phyloP scores from a whole-genome alignment of 2,329 filamentous ascomycete genomes.

The Cladorrhinum sp. region DNA sequence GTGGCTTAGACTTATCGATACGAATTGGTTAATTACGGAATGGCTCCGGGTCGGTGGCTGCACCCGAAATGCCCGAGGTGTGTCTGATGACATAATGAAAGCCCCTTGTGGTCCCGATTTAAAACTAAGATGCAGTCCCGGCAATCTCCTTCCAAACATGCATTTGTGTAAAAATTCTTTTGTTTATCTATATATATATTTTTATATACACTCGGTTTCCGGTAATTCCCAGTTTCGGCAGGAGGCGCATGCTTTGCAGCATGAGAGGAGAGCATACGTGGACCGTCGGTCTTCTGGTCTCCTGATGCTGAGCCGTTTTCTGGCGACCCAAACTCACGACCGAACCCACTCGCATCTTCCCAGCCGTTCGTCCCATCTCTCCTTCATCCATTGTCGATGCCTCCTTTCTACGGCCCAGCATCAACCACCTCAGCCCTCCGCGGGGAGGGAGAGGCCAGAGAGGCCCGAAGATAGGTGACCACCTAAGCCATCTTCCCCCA shows the following conservation, averaged over 20 bases:
- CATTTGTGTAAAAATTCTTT: background rate
- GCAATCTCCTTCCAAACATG: slow-evolving; percentile 1
- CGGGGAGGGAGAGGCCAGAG: too few relatives aligned
- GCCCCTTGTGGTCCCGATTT: background rate
- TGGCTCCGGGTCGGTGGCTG: background rate
- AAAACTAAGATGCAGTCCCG: slow-evolving; percentile 4
- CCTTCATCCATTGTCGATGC: background rate
- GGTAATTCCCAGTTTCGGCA: too few relatives aligned
- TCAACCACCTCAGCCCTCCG: too few relatives aligned
- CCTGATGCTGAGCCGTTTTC: background rate
- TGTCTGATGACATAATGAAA: background rate
- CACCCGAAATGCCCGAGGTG: background rate
- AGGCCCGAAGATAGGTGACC: background rate
- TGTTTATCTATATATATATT: background rate
- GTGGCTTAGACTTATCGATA: slow-evolving; percentile 2
- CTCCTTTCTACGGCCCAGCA: background rate
- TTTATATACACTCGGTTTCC: background rate
- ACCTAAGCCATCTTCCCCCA: background rate
- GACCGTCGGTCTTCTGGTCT: background rate
- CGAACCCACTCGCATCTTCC: background rate
- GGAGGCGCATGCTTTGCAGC: background rate
- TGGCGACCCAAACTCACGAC: background rate
- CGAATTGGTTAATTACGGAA: background rate
- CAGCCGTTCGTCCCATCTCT: background rate
- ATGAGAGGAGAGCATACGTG: background rate